Evolutionary conservation across 495 filamentous ascomycete species (phyloP), one percentile per base, ranked within the genome.

Genomic region (Penicillium alfredii): DNA sequence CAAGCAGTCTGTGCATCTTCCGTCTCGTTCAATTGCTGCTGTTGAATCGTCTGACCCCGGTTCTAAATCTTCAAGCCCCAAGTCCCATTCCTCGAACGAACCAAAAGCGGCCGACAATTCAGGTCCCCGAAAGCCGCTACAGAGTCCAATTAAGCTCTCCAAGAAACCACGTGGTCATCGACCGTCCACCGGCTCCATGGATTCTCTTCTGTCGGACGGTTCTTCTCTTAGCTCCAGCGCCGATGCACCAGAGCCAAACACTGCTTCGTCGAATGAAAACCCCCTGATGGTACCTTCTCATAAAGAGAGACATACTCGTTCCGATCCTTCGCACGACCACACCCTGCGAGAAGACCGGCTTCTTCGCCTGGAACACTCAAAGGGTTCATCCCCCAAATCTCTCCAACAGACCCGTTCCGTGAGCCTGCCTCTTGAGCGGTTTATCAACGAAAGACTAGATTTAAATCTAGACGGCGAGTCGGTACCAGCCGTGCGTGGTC

Each of bases 371-470:
- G 57, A 65, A 9, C 40, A 38, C 16, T 41, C 49, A 11, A 64
- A 63, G 40, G 18, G 32, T 4, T 53, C 23, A 25, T 25, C 53
- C 12, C 47, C 49, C 3, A 43, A 40, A 9, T 19, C 38, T 0
- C 56, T 66, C 26, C 40, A 55, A 11, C 57, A 61, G 18, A 58
- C 46, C 24, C 53, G 59, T 10, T 47, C 56, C 3, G 58, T 68
- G 2, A 71, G 67, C 40, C 35, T 71, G 21, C 67, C 64, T 18
- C 44, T 71, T 13, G 57, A 69, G 35, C 58, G 67, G 3, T 71
- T 71, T 27, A 71, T 71, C 35, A 66, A 69, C 15, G 67, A 71
- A 22, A 51, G 61, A n/a, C 21, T 63, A 8, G 57, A 61, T 9
- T 27, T 64, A 24, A 47, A 58, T 15, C 45, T 58, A 30, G 53